Evolutionary conservation across 495 filamentous ascomycete genomes (phyloP), one percentile per base, ranked within the genome.

Genomic region (Penicillium argentinense): DNA sequence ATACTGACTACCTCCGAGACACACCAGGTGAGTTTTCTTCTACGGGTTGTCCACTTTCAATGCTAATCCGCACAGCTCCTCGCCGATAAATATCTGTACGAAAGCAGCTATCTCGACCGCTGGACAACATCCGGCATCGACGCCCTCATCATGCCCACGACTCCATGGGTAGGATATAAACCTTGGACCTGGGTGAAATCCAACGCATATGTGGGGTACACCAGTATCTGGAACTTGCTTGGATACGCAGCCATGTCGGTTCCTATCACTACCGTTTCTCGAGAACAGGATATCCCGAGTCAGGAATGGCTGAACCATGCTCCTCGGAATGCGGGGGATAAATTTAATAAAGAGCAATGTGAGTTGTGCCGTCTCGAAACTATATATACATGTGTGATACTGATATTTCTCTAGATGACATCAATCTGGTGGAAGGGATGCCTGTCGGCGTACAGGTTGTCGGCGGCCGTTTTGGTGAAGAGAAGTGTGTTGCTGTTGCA

Each of bases 171-270:
- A 51, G 37, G 82, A 72, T 52, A 78, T 69, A 44, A 70, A 56
- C 63, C 76, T 3, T 64, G 66, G 54, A 66, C 63, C 0, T 72
- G 68, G 70, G 64, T 81, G 6, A 71, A 76, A 16, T 81, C 75
- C 4, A 66, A 67, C 8, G 74, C 73, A 14, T 86, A 82, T 53
- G 79, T 83, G 67, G 74, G 75, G 1, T 88, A 87, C 47, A 86
- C 83, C 0, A 64, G 68, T 12, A 75, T 86, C 48, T 89, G 81
- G 82, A 88, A 89, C 52, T 47, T 87, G 12, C 58, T 88, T 1
- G 79, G 86, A 41, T 88, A 86, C 60, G 83, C 82, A 0, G 75
- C 71, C 13, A 43, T 82, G 11, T 67, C 81, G 0, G 74, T 84
- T 41, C 83, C 82, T 1, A 66, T 74, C 4, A 69, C 68, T 0